Percentiles rank a stretch among this genome's conserved stretches.
These are phyloP conservation scores for Ananas comosus DNA, from an alignment of 176 grass and related monocot genomes.

Conservation along the genomic window DNA sequence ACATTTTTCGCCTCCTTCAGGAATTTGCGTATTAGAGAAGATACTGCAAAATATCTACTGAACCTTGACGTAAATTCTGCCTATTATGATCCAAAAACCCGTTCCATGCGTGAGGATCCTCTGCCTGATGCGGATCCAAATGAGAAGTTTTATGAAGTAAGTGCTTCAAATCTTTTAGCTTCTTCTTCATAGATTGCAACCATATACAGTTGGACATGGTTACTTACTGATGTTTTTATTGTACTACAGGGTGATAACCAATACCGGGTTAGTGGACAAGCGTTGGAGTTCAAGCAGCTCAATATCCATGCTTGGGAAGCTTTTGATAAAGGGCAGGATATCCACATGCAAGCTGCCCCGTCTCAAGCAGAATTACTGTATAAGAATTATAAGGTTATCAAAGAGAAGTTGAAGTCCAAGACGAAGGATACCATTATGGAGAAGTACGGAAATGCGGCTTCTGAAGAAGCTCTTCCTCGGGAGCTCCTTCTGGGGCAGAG, in stretches of 20 bases:
- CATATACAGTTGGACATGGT: slow-evolving; percentile 7
- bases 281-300: slow-evolving; percentile 82
- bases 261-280: slow-evolving; percentile 89
- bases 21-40: slow-evolving; percentile 97
- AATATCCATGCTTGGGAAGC: slow-evolving; percentile 85
- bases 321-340: slow-evolving; percentile 94
- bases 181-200: not conserved
- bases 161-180: slow-evolving; percentile 6
- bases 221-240: slow-evolving; percentile 5
- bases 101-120: slow-evolving; percentile 95
- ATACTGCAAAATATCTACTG: slow-evolving; percentile 87
- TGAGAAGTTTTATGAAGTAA: slow-evolving; percentile 93
- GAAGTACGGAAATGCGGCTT: slow-evolving; percentile 86
- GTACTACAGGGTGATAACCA: slow-evolving; percentile 81
- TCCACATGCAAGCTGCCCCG: slow-evolving; percentile 92
- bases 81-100: slow-evolving; percentile 98
- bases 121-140: slow-evolving; percentile 86
- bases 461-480: slow-evolving; percentile 59
- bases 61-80: slow-evolving; percentile 94
- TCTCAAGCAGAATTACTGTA: slow-evolving; percentile 90
- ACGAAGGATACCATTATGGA: slow-evolving; percentile 89
- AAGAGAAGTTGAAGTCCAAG: slow-evolving; percentile 72
- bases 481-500: slow-evolving; percentile 97
- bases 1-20: slow-evolving; percentile 26
- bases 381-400: slow-evolving; percentile 71